Conservation (phyloP, 1,284 basidiomycete genomes). For the Ceratobasidium papillatum region DNA sequence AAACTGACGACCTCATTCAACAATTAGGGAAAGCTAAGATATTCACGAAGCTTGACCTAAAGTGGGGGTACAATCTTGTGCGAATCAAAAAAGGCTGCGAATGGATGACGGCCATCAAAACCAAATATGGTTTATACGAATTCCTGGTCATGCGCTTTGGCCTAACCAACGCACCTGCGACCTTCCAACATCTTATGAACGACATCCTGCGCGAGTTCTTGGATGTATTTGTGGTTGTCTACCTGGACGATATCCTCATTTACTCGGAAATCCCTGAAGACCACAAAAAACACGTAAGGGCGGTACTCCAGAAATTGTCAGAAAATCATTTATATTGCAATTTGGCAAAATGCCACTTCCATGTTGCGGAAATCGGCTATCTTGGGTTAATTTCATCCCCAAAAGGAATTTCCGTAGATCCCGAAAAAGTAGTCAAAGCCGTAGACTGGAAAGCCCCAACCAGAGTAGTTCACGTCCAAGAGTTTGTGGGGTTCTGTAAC, state of each 20-base stretch:
- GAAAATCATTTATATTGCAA: constrained; percentile 39
- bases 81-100: too few relatives aligned
- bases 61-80: constrained; percentile 50
- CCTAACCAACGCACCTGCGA: constrained; percentile 49
- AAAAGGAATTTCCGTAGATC: too few relatives aligned
- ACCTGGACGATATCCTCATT: too few relatives aligned
- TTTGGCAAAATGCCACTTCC: too few relatives aligned
- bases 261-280: neutral
- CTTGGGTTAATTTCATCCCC: too few relatives aligned
- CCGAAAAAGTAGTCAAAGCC: too few relatives aligned
- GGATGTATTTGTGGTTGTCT: neutral
- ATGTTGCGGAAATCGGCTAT: too few relatives aligned
- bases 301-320: constrained; percentile 45
- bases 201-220: constrained; percentile 43
- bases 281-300: constrained; percentile 44
- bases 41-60: constrained; percentile 51
- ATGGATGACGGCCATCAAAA: too few relatives aligned
- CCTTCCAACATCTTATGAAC: constrained; percentile 50
- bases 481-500: constrained; percentile 46
- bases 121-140: constrained; percentile 54
- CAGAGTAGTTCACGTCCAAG: too few relatives aligned
- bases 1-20: constrained; percentile 48
- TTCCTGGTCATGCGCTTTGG: constrained; percentile 53
- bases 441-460: neutral
- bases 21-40: constrained; percentile 44